Evolutionary conservation across 2,329 filamentous ascomycete genomes (phyloP), one percentile per base, ranked within the genome.

Genomic region (Claviceps humidiphila): DNA sequence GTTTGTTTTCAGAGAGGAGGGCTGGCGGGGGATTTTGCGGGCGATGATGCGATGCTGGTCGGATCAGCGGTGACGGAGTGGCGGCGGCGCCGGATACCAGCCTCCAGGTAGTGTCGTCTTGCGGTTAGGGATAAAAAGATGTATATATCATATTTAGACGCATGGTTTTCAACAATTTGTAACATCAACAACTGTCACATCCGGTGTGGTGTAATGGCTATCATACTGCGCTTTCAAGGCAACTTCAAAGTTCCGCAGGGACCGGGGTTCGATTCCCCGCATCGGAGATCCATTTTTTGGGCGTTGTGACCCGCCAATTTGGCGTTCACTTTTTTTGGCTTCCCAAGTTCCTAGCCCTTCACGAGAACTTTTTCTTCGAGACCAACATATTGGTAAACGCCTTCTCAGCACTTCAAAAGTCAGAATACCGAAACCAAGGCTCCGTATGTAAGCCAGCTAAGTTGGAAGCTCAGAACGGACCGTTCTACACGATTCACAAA

Each of bases 221-320:
- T 55, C 53, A 55, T 55, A 55, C 53, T 55, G 53, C 53, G 53
- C 53, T 53, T 55, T 55, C 53, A 55, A 14, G 26, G 30, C 2
- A 0, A 13, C 1, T 4, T 39, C 24, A 24, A 11, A 34, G 47
- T 42, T 14, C 53, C 53, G 53, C 53, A 55, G 53, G 53, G 53
- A 55, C 45, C 51, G 53, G 53, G 53, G 53, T 55, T 55, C 53
- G 53, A 55, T 50, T 55, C 53, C 53, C 53, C 53, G 53, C 53
- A 55, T 55, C 53, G 53, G 53, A 55, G 53, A 5, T 37, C 7
- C 1, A 1, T 1, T 37, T 37, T 47, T 47, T 44, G 16, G 1
- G 7, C 16, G 16, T 14, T 1, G 24, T 24, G 4, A 24, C 24
- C 1, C 6, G 5, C 34, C 13, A 11, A 14, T 16, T 40, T 16